These are phyloP conservation scores for Melampsora americana DNA, from an alignment of 1,284 basidiomycete genomes.

Conservation along the genomic window DNA sequence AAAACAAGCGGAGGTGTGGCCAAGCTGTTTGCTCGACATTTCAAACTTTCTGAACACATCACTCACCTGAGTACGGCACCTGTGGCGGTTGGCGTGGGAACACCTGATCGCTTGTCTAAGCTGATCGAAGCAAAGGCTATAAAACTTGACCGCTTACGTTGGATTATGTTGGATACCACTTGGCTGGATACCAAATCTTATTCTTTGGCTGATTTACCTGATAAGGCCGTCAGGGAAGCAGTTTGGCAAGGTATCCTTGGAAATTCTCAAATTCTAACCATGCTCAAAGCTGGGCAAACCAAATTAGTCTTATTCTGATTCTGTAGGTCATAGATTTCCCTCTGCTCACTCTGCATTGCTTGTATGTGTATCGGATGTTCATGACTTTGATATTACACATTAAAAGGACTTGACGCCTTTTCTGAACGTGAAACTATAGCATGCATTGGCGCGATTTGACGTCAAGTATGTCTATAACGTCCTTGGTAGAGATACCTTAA, in stretches of 20 bases:
- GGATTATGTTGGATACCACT: slow-evolving; percentile 22
- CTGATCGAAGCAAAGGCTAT: slow-evolving; percentile 11
- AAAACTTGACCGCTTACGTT: slow-evolving; percentile 27
- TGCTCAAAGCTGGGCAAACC: slow-evolving; percentile 16
- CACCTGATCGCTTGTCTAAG: slow-evolving; percentile 35
- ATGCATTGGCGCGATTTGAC: no score
- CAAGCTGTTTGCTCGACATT: slow-evolving; percentile 35
- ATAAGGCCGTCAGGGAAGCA: slow-evolving; percentile 1
- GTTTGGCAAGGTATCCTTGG: slow-evolving; percentile 33
- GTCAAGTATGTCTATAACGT: no score
- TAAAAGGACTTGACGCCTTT: no score
- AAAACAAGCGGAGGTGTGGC: slow-evolving; percentile 23
- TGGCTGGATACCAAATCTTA: slow-evolving; percentile 29
- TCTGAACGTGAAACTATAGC: no score
- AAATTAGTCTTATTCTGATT: slow-evolving; percentile 35
- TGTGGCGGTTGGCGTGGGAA: slow-evolving; percentile 17
- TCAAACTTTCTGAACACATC: slow-evolving; percentile 29
- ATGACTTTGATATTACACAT: no score
- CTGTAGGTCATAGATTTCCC: no score
- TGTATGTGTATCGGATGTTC: no score
- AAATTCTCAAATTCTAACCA: slow-evolving; percentile 3
- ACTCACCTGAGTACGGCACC: slow-evolving; percentile 3
- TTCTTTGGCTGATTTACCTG: slow-evolving; percentile 25
- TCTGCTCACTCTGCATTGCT: no score
- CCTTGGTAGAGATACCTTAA: no score